Conservation (phyloP, 2,329 filamentous ascomycete species). For the Monilinia fructicola region DNA sequence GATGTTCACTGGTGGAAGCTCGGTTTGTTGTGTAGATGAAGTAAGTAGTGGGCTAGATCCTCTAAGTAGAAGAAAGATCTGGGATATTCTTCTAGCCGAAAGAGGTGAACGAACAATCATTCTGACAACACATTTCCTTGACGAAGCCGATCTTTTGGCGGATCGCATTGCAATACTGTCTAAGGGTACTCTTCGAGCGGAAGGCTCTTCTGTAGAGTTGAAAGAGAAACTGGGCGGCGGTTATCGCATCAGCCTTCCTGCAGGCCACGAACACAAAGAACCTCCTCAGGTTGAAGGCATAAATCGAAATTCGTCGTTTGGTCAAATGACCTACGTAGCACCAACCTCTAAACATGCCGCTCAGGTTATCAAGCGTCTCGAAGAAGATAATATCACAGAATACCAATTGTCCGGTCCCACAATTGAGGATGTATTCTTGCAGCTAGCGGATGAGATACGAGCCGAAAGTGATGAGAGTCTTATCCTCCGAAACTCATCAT, state of each 20-base stretch:
- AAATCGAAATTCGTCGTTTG: slow-evolving; percentile 60
- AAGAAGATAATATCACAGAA: slow-evolving; percentile 65
- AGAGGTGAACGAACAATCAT: slow-evolving; percentile 80
- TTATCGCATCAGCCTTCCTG: slow-evolving; percentile 76
- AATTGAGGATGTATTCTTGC: slow-evolving; percentile 89
- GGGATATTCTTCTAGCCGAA: slow-evolving; percentile 88
- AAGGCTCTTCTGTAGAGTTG: slow-evolving; percentile 81
- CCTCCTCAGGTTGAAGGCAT: slow-evolving; percentile 55
- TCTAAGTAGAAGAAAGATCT: slow-evolving; percentile 82
- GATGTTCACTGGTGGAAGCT: slow-evolving; percentile 90
- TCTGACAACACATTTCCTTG: slow-evolving; percentile 88
- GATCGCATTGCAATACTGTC: slow-evolving; percentile 88
- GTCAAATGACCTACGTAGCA: slow-evolving; percentile 72
- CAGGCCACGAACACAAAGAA: slow-evolving; percentile 51
- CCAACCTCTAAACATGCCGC: slow-evolving; percentile 69
- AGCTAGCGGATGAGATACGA: slow-evolving; percentile 76
- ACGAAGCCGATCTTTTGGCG: slow-evolving; percentile 86
- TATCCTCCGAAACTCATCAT: slow-evolving; percentile 22
- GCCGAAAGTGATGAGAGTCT: slow-evolving; percentile 46
- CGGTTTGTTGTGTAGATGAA: slow-evolving; percentile 88
- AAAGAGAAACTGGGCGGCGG: slow-evolving; percentile 81
- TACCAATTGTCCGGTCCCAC: slow-evolving; percentile 87
- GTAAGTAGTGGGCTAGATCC: slow-evolving; percentile 88
- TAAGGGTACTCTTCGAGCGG: slow-evolving; percentile 76
- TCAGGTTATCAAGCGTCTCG: slow-evolving; percentile 66